Conservation (phyloP, 352 stramenopile species). For the Phytopythium montanum region DNA sequence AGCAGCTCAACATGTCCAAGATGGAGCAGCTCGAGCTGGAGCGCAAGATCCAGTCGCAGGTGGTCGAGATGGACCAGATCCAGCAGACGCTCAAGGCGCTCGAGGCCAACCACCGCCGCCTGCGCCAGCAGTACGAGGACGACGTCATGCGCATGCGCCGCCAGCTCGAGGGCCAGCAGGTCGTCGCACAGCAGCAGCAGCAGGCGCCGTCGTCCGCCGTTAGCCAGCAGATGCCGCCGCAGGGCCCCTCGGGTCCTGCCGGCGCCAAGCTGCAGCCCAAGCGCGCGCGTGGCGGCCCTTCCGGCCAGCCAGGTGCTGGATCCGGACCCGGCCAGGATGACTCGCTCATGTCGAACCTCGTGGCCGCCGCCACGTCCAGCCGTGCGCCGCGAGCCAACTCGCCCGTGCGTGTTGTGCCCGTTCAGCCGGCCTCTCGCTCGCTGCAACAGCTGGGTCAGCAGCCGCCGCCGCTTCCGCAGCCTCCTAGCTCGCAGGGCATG, state of each 20-base stretch:
- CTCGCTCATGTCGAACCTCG: conserved; percentile 63
- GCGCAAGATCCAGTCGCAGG: conserved; percentile 84
- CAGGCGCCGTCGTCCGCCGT: conserved; percentile 5
- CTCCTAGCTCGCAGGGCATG: conserved; percentile 19
- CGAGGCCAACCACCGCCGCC: conserved; percentile 76
- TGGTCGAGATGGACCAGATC: conserved; percentile 88
- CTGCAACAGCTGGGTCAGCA: conserved; percentile 63
- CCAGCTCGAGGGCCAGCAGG: conserved; percentile 62
- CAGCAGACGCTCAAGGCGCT: conserved; percentile 84
- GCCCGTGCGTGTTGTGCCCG: conserved; percentile 59
- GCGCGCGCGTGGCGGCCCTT: conserved; percentile 25
- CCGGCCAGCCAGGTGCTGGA: no score
- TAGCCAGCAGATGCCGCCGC: conserved; percentile 25
- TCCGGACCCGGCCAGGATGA: conserved; percentile 30
- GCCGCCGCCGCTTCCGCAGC: conserved; percentile 36
- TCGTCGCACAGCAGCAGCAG: conserved; percentile 26
- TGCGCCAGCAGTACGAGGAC: conserved; percentile 85
- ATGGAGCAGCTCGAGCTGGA: conserved; percentile 88
- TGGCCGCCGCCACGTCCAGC: conserved; percentile 45
- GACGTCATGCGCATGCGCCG: conserved; percentile 81
- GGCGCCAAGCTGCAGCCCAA: conserved; percentile 52
- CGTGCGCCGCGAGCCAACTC: conserved; percentile 47
- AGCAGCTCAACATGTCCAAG: conserved; percentile 86
- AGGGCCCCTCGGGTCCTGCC: neutral
- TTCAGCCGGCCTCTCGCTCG: conserved; percentile 67